Conservation (phyloP, 768 basidiomycete species). For the Amanita thiersii region DNA sequence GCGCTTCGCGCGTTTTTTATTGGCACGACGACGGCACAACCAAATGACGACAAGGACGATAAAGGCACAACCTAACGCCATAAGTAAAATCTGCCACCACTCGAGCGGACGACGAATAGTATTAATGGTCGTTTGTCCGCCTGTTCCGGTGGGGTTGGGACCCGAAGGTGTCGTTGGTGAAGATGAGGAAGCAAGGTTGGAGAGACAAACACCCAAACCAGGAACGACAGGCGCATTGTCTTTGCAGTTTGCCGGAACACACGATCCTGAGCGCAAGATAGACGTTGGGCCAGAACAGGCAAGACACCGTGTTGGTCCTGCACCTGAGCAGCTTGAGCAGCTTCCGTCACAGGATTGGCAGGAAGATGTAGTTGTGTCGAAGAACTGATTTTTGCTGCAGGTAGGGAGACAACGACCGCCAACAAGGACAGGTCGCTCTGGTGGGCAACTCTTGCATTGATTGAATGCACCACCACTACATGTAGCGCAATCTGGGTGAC, state of each 20-base stretch:
- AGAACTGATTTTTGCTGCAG: slow-evolving; percentile 62
- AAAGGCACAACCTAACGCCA: slow-evolving; percentile 75
- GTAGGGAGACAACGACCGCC: slow-evolving; percentile 73
- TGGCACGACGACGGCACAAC: slow-evolving; percentile 63
- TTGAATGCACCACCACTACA: slow-evolving; percentile 68
- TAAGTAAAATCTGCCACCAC: slow-evolving; percentile 85
- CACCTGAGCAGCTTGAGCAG: slow-evolving; percentile 71
- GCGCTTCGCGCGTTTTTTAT: slow-evolving; percentile 57
- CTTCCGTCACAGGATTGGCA: slow-evolving; percentile 65
- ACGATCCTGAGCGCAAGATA: slow-evolving; percentile 59
- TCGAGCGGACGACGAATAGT: slow-evolving; percentile 29
- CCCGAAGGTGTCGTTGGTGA: slow-evolving; percentile 35
- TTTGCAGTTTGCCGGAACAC: slow-evolving; percentile 54
- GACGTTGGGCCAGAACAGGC: slow-evolving; percentile 59
- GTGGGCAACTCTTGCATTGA: slow-evolving; percentile 67
- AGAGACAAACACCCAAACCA: slow-evolving; percentile 72
- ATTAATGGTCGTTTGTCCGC: slow-evolving; percentile 37
- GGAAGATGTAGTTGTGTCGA: slow-evolving; percentile 50
- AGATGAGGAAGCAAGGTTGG: slow-evolving; percentile 51
- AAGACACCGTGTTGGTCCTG: slow-evolving; percentile 62
- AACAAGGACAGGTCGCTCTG: slow-evolving; percentile 59
- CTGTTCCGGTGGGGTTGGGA: slow-evolving; percentile 49
- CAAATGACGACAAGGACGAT: slow-evolving; percentile 61
- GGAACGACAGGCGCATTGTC: slow-evolving; percentile 48
- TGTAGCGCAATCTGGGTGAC: slow-evolving; percentile 76